Evolutionary conservation across 768 basidiomycete genomes (phyloP).

Genomic region (Gautieria morchelliformis): DNA sequence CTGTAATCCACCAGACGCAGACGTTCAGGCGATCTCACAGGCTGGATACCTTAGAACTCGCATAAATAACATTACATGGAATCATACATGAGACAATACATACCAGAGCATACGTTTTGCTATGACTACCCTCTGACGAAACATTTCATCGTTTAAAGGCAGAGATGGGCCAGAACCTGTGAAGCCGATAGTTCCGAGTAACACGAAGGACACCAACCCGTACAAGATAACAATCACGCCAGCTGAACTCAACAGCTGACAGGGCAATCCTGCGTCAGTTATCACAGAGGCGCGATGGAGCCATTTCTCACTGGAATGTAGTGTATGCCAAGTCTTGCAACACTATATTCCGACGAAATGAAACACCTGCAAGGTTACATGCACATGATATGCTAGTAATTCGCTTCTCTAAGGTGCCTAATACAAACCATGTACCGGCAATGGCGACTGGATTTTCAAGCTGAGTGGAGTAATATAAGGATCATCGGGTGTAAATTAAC

Average conservation of each 20-base stretch:
- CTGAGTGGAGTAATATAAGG: no score
- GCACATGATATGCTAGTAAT: no score
- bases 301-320: no score
- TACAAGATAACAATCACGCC: no score
- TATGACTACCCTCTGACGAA: not conserved
- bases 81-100: not conserved
- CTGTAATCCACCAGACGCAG: not conserved
- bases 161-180: not conserved
- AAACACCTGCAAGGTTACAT: no score
- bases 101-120: no score
- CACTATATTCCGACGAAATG: constrained; percentile 1
- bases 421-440: no score
- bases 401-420: no score
- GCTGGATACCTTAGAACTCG: constrained; percentile 8
- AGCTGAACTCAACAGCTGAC: not conserved
- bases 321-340: not conserved
- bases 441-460: no score
- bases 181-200: constrained; percentile 4
- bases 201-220: not conserved
- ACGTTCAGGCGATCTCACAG: not conserved
- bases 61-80: no score
- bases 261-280: constrained; percentile 1
- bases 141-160: not conserved
- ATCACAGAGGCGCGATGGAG: no score
- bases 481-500: no score